phyloP scores from a whole-genome alignment of 179 eudicot genomes.

The Monotropa hypopitys region DNA sequence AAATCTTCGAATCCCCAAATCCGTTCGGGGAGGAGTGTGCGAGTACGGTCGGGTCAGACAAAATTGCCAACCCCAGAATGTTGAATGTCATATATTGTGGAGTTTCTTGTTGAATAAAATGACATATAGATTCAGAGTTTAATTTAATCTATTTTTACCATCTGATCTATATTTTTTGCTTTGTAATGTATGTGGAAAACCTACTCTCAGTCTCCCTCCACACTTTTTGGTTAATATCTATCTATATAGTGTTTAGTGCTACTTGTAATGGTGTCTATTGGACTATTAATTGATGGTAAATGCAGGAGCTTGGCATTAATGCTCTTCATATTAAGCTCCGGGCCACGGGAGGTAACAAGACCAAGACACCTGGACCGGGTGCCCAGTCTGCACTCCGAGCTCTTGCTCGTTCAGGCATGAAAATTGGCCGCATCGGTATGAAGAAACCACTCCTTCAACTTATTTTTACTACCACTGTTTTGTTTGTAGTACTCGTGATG shows the following conservation, averaged over 20 bases:
- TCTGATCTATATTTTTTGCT: background rate
- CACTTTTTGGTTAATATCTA: background rate
- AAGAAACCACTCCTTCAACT: constrained; percentile 18
- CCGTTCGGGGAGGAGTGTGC: too few species aligned
- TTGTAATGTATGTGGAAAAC: background rate
- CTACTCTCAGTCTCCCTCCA: background rate
- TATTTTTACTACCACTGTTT: too few species aligned
- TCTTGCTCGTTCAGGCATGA: constrained; percentile 94
- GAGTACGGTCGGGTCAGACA: too few species aligned
- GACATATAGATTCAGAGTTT: background rate
- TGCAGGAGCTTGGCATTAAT: constrained; percentile 60
- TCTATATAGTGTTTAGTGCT: background rate
- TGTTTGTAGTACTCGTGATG: background rate
- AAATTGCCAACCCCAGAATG: too few species aligned
- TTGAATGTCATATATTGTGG: too few species aligned
- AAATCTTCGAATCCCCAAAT: too few species aligned
- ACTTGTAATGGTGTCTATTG: background rate
- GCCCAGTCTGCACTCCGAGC: constrained; percentile 87
- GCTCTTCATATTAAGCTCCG: constrained; percentile 81
- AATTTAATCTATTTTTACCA: background rate
- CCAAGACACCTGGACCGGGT: constrained; percentile 96
- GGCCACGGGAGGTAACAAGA: constrained; percentile 89
- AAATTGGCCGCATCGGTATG: constrained; percentile 70
- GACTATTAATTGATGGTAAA: background rate
- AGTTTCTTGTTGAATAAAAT: background rate